Evolutionary conservation across 2,329 filamentous ascomycete species (phyloP).

Genomic region (Stachybotrys chlorohalonatus): DNA sequence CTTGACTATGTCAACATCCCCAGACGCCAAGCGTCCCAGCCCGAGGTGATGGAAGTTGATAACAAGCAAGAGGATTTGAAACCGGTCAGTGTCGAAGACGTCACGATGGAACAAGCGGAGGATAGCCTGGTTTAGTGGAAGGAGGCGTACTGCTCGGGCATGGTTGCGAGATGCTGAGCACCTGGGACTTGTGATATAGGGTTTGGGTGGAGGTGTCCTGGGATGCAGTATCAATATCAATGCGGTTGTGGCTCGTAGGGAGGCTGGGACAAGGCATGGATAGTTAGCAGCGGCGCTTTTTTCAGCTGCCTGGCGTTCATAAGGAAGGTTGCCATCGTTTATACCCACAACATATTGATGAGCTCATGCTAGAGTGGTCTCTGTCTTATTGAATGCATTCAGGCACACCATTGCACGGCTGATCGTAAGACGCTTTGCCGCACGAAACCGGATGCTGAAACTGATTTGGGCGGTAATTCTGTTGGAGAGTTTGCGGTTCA

Average conservation of each 20-base stretch:
- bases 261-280: too few species aligned
- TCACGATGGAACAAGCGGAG: background rate
- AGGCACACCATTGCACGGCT: too few species aligned
- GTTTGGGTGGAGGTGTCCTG: background rate
- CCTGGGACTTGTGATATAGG: too few species aligned
- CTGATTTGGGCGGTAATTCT: too few species aligned
- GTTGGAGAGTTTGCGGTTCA: too few species aligned
- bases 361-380: background rate
- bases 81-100: background rate
- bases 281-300: too few species aligned
- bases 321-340: background rate
- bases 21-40: conserved; percentile 20
- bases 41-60: conserved; percentile 3
- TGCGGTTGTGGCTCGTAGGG: too few species aligned
- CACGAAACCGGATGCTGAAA: too few species aligned
- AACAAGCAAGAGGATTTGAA: background rate
- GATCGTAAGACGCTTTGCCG: too few species aligned
- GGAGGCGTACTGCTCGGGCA: background rate
- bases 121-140: conserved; percentile 1
- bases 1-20: conserved; percentile 41
- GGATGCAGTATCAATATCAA: too few species aligned
- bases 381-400: background rate
- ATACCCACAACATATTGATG: background rate
- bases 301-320: background rate
- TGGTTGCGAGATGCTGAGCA: too few species aligned